A percentile compares a stretch with the other conserved stretches of the same genome.
Conservation (phyloP, 176 grass and related monocot genomes). For the Paspalum notatum region DNA sequence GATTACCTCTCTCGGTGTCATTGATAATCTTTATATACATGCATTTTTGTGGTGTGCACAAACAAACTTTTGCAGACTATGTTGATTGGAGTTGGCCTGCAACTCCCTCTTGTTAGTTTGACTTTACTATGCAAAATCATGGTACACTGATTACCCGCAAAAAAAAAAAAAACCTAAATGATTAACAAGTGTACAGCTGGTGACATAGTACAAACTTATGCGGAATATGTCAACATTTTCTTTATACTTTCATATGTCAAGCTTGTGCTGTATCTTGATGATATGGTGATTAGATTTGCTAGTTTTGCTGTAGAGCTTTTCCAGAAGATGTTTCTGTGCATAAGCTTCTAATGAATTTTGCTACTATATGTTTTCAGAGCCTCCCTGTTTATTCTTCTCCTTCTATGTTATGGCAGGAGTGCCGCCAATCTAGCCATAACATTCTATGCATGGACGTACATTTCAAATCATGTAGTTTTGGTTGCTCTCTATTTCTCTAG, state of each 20-base stretch:
- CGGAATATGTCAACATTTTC: neutral
- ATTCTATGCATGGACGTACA: neutral
- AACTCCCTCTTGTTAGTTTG: neutral
- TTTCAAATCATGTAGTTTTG: neutral
- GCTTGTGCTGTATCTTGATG: neutral
- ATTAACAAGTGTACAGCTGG: neutral
- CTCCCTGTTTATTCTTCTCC: neutral
- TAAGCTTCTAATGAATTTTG: neutral
- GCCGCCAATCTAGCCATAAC: no score
- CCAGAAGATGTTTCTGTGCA: neutral
- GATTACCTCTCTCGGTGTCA: constrained; percentile 3
- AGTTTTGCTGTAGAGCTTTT: neutral
- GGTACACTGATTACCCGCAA: neutral
- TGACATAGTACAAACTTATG: neutral
- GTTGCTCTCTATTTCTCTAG: neutral
- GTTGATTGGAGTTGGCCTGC: neutral
- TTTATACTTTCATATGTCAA: neutral
- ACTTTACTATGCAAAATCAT: neutral
- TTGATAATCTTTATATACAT: neutral
- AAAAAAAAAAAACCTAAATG: no score
- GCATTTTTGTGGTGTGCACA: constrained; percentile 4
- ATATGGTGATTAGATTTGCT: neutral
- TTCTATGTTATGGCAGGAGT: no score
- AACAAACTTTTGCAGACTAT: neutral
- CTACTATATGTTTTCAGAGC: neutral